Evolutionary conservation across 495 filamentous ascomycete species (phyloP), one percentile per base, ranked within the genome.

Genomic region (Tuber borchii): DNA sequence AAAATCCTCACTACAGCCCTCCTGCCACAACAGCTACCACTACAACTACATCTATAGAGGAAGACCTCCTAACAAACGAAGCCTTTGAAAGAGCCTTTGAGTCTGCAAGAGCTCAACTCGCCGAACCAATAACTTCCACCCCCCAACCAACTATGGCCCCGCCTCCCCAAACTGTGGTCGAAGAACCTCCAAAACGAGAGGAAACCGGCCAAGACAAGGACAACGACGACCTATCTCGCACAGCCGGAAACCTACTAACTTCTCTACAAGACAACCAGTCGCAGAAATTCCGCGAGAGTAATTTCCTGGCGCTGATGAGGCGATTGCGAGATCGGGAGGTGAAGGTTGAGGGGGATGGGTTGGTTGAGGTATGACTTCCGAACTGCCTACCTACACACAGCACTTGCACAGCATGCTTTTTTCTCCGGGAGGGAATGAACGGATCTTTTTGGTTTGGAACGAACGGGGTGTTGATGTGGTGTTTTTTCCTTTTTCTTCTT

Each of bases 301-400:
- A 88, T 74, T 95, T 95, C 79, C 86, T 94, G 26, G 87, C 87
- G 14, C 83, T 95, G 78, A 94, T 95, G 93, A 89, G 91, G 65
- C 73, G 75, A 46, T 46, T 83, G 70, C 78, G 81, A 74, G 81
- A 83, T 74, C 71, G 77, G 39, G 81, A 83, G 51, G 81, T 83
- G 20, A 76, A 61, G 61, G 81, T 83, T 37, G 81, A 83, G 73
- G 81, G 81, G 26, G 77, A 80, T 61, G 76, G 74, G 72, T 74
- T 82, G 78, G 81, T 83, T 22, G 81, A 82, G 76, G 73, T 79
- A 65, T 65, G 56, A 65, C 14, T 65, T 65, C 56, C 56, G 26
- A 65, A 65, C 56, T 26, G 12, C 22, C 70, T 45, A 16, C 37
- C 42, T 70, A 68, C 65, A 68, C 68, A 51, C 71, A 48, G 37